Conservation (phyloP, 371 early-diverging fungal genomes). For the Mortierella sp. region DNA sequence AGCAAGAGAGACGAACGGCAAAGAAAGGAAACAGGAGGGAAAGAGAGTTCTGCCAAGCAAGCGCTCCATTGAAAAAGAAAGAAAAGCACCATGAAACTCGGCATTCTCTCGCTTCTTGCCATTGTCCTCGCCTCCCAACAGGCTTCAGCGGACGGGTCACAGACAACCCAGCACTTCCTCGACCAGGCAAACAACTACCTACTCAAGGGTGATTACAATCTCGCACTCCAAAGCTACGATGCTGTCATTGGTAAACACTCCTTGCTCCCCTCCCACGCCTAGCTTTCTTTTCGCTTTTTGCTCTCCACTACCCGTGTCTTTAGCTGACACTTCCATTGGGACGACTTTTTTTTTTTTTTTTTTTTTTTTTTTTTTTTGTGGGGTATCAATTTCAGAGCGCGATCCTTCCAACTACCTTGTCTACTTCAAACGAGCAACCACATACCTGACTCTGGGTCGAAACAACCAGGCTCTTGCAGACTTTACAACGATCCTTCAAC, state of each 20-base stretch:
- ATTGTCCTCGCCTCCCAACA: slow-evolving; percentile 35
- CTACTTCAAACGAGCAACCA: slow-evolving; percentile 89
- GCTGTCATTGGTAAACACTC: slow-evolving; percentile 69
- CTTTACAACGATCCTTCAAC: slow-evolving; percentile 75
- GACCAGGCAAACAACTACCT: slow-evolving; percentile 72
- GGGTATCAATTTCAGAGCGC: slow-evolving; percentile 41
- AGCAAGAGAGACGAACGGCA: too few relatives aligned
- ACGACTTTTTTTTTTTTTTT: not conserved
- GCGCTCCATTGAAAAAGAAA: too few relatives aligned
- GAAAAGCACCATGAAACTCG: too few relatives aligned
- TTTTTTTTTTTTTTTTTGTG: not conserved
- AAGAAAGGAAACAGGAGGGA: too few relatives aligned
- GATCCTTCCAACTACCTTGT: slow-evolving; percentile 85
- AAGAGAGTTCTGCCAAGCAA: too few relatives aligned
- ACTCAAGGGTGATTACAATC: slow-evolving; percentile 66
- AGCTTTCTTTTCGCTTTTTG: not conserved
- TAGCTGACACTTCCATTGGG: too few relatives aligned
- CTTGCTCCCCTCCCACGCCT: not conserved
- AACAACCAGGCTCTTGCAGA: slow-evolving; percentile 80
- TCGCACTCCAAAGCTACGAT: slow-evolving; percentile 76
- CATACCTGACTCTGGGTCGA: slow-evolving; percentile 80
- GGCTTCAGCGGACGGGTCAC: slow-evolving; percentile 48
- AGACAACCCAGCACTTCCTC: slow-evolving; percentile 66
- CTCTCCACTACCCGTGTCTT: not conserved
- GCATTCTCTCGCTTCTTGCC: slow-evolving; percentile 36